Evolutionary conservation across 768 basidiomycete genomes (phyloP), one percentile per base, ranked within the genome.

Genomic region (Phanerochaete sordida): DNA sequence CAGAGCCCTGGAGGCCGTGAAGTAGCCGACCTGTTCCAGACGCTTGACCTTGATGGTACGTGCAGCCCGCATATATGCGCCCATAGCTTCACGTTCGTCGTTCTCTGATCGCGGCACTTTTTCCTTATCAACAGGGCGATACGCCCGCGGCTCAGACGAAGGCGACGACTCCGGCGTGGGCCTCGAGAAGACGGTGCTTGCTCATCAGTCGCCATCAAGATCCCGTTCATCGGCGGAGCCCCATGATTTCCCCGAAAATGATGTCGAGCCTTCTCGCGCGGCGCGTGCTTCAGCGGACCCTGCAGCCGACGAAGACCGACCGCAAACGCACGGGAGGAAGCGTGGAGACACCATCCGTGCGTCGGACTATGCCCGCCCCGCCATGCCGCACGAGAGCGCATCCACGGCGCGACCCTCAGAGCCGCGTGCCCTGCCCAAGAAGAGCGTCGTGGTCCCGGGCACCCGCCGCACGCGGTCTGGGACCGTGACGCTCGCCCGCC

Each of bases 281-380:
- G 11, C 39, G 39, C 19, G 39, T 11, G 39, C 11, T 4, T 9
- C 8, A 24, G 31, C 45, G 35, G 39, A 26, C 60, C 45, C 53
- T 9, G 56, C 35, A 44, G n/a, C n/a, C n/a, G n/a, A n/a, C n/a
- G n/a, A n/a, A n/a, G n/a, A n/a, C n/a, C n/a, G n/a, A n/a, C 48
- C 56, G 56, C 65, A 60, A 28, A 62, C 58, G 1, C 61, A 64
- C 31, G 44, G 69, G 52, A 70, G 76, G n/a, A 73, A 72, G n/a
- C 78, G 82, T 19, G 81, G 75, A 26, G 80, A 75, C 61, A 84
- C 79, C 55, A 84, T 77, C 66, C 81, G 76, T 54, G 81, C 77
- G 51, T 83, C 76, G n/a, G 80, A 80, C 62, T 77, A 74, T 50
- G 21, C 63, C 33, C 73, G 62, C 33, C 57, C 64, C 5, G 11